These are phyloP conservation scores for Plasmodium relictum DNA, from an alignment of 169 alveolate genomes.

Conservation along the genomic window DNA sequence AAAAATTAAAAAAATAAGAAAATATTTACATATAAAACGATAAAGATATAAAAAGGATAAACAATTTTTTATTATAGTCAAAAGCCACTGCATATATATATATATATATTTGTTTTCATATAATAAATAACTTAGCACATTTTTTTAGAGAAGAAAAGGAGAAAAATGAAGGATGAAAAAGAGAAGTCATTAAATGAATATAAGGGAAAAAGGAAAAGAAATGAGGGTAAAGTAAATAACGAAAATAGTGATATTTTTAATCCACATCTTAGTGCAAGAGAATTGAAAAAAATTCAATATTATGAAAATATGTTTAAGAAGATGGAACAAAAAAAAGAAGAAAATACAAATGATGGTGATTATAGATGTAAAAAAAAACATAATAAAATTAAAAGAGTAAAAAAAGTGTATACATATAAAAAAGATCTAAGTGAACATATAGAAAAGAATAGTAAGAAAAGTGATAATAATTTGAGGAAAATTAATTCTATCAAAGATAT, in stretches of 20 bases:
- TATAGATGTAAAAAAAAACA: constrained; percentile 76
- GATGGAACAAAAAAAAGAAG: constrained; percentile 76
- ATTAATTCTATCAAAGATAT: too few relatives aligned
- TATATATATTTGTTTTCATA: not conserved
- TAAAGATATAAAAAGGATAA: too few relatives aligned
- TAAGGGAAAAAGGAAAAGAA: constrained; percentile 39
- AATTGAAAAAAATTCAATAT: constrained; percentile 27
- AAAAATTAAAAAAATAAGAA: too few relatives aligned
- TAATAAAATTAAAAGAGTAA: constrained; percentile 76
- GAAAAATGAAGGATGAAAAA: constrained; percentile 16
- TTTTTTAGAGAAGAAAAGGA: not conserved
- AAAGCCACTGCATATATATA: not conserved
- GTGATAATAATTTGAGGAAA: too few relatives aligned
- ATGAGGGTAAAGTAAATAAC: not conserved
- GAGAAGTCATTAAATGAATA: constrained; percentile 1
- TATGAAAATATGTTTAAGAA: constrained; percentile 86
- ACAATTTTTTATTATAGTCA: too few relatives aligned
- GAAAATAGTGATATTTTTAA: constrained; percentile 1
- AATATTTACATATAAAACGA: too few relatives aligned
- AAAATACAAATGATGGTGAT: constrained; percentile 19
- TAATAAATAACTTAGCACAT: not conserved
- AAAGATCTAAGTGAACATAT: too few relatives aligned
- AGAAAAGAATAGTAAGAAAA: too few relatives aligned
- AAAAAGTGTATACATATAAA: constrained; percentile 14
- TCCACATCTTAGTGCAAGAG: constrained; percentile 15